Evolutionary conservation across 805 yeast species (phyloP).

Genomic region (Candida multigemmis): DNA sequence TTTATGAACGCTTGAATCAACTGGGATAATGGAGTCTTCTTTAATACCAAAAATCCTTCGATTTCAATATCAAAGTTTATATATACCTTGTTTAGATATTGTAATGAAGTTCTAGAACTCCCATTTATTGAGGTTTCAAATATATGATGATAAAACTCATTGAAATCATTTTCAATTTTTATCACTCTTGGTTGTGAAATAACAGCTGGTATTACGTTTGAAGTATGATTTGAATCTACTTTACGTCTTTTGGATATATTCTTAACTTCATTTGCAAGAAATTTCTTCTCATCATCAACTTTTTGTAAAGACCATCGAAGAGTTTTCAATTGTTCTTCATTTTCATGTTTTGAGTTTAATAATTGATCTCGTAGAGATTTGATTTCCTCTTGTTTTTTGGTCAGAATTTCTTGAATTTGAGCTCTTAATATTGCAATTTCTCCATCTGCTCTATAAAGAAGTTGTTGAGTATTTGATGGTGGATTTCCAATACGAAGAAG

Average conservation of each 20-base stretch:
- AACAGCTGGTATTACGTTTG: not conserved
- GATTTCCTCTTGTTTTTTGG: slow-evolving; percentile 29
- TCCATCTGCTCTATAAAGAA: too few species aligned
- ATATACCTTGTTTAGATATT: slow-evolving; percentile 22
- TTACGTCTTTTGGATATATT: slow-evolving; percentile 13
- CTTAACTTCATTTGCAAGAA: slow-evolving; percentile 28
- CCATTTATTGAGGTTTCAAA: slow-evolving; percentile 30
- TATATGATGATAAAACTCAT: slow-evolving; percentile 22
- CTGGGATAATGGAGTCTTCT: slow-evolving; percentile 22
- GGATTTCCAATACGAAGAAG: too few species aligned
- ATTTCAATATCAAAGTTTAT: slow-evolving; percentile 11
- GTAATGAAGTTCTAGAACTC: slow-evolving; percentile 19
- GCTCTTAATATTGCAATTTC: slow-evolving; percentile 73
- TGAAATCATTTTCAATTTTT: slow-evolving; percentile 21
- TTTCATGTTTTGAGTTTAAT: slow-evolving; percentile 7
- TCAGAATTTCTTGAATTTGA: slow-evolving; percentile 42
- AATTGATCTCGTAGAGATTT: slow-evolving; percentile 10
- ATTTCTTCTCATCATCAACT: slow-evolving; percentile 35
- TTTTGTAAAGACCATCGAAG: slow-evolving; percentile 23
- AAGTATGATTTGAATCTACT: not conserved
- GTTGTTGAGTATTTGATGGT: too few species aligned
- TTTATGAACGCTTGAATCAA: slow-evolving; percentile 35
- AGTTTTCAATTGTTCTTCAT: slow-evolving; percentile 21
- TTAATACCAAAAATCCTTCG: slow-evolving; percentile 11
- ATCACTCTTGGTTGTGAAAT: slow-evolving; percentile 9